phyloP scores from a whole-genome alignment of 768 basidiomycete genomes.

The Lyophyllum shimeji region DNA sequence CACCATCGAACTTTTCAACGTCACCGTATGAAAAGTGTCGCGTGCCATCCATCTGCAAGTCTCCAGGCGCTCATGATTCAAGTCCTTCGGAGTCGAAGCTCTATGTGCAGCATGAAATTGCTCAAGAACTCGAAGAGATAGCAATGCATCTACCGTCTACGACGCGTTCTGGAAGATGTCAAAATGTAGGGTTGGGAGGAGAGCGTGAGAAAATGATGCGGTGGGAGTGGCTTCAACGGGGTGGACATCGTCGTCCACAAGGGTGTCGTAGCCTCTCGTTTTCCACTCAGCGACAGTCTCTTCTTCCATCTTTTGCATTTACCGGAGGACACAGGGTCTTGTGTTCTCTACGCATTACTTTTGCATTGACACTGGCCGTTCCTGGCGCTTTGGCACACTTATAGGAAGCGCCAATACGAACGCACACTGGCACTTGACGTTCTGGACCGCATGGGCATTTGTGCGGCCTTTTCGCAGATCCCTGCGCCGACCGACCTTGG shows the following conservation, averaged over 20 bases:
- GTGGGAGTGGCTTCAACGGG: no score
- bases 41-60: background rate
- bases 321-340: background rate
- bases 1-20: background rate
- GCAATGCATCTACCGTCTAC: background rate
- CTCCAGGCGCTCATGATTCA: background rate
- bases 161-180: background rate
- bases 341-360: background rate
- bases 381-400: background rate
- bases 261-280: no score
- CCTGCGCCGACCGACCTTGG: background rate
- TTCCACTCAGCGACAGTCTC: background rate
- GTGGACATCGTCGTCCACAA: no score
- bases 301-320: background rate
- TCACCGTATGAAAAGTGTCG: background rate
- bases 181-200: background rate
- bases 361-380: background rate
- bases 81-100: background rate
- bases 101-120: background rate
- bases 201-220: background rate
- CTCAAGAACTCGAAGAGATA: background rate
- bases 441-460: background rate
- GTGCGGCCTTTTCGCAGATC: background rate
- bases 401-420: no score
- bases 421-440: background rate